Base-by-base conservation (phyloP, 257 asterid species). In the Jaltomata sinuosa region DNA sequence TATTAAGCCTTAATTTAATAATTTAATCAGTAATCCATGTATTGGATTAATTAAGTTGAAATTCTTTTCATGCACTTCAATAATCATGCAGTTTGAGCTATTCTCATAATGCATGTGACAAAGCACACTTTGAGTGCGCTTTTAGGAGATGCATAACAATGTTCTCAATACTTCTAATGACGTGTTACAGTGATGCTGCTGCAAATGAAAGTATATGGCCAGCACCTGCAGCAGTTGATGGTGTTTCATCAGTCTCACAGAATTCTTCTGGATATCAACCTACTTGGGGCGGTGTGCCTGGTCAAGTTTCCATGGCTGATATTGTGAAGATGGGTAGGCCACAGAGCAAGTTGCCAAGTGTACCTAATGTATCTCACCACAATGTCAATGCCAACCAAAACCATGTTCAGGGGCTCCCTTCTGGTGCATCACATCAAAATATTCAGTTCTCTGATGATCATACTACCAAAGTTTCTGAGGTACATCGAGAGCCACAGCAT, bases 261-360 rank as follows among this genome's bases (percentile, higher is more conserved):
- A 86, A 89, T 80, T 84, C 91, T 83, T 81, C 93, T 67, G 94
- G 90, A 83, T 84, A 90, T 86, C 97, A 88, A 79, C 78, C 93
- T 88, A 85, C 94, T 69, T 94, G 98, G 95, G 89, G 78, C 9
- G 93, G 92, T 84, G 84, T 86, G 88, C 94, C 97, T 8, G 97
- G 94, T 87, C 97, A 94, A 89, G 90, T 93, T 40, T 93, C 99
- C 81, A 94, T 97, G 99, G 97, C 97, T 82, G 97, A 94, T 90
- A 91, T 95, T 87, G 98, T 95, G 92, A 95, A 94, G 94, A 95
- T 93, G 98, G 98, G 98, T 52, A 93, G 87, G 86, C 97, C 96
- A 11, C 92, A 88, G 3, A 87, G 64, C 88, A 91, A 87, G 83
- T 84, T 86, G 34, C 78, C 91, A 11, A 84, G 77, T 81, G 86